A percentile compares a stretch with the other conserved stretches of the same genome.
phyloP scores from a whole-genome alignment of 805 yeast genomes.

The Saccharomycopsis capsularis region DNA sequence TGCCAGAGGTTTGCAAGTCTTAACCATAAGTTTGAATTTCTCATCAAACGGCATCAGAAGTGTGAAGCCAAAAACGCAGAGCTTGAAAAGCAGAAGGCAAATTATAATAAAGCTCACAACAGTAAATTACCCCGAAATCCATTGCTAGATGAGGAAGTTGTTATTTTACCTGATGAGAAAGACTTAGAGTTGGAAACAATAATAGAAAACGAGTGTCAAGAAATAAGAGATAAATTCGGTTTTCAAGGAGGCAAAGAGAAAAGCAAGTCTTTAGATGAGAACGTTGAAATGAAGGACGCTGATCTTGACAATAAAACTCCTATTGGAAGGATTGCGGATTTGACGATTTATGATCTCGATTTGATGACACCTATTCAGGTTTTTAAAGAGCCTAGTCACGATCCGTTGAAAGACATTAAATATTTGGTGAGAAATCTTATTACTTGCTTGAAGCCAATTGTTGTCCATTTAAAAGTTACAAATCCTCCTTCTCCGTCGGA shows the following conservation, averaged over 20 bases:
- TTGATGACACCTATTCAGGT: conserved; percentile 93
- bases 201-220: conserved; percentile 27
- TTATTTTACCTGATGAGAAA: conserved; percentile 22
- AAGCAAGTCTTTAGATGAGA: conserved; percentile 25
- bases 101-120: conserved; percentile 73
- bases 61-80: conserved; percentile 43
- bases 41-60: conserved; percentile 53
- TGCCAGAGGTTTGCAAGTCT: conserved; percentile 72
- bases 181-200: conserved; percentile 34
- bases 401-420: conserved; percentile 80
- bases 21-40: conserved; percentile 62
- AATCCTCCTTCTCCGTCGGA: conserved; percentile 70
- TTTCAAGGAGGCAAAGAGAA: no score
- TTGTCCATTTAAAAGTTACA: conserved; percentile 81
- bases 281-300: conserved; percentile 26
- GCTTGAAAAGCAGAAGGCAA: conserved; percentile 85
- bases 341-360: conserved; percentile 86
- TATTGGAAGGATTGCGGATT: conserved; percentile 49
- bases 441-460: conserved; percentile 83
- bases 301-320: conserved; percentile 16
- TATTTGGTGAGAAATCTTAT: conserved; percentile 79
- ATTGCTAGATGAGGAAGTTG: conserved; percentile 11
- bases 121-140: conserved; percentile 28
- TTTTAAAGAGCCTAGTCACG: conserved; percentile 47
- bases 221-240: no score